A percentile compares a stretch with the other conserved stretches of the same genome.
Evolutionary conservation across 441 rosid species (phyloP).

Genomic region (Brassica balearica): DNA sequence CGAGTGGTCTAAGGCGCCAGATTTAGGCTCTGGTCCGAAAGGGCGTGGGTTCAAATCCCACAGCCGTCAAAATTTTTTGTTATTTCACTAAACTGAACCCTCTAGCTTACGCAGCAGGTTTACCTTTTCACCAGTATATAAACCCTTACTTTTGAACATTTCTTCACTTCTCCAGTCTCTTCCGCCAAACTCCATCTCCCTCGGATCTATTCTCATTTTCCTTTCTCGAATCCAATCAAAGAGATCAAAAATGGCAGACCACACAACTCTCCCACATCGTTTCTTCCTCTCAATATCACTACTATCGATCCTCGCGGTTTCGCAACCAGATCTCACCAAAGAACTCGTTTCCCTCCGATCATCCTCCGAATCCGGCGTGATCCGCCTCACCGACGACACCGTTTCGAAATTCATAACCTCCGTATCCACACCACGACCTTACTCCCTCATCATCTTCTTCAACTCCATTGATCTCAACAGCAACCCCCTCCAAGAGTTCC

Average conservation of each 20-base stretch:
- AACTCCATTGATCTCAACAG: constrained; percentile 67
- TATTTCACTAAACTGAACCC: not conserved
- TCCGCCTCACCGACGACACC: constrained; percentile 55
- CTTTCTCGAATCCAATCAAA: not conserved
- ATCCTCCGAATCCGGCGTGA: constrained; percentile 59
- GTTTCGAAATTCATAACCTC: constrained; percentile 72
- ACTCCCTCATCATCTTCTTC: constrained; percentile 76
- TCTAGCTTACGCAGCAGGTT: not conserved
- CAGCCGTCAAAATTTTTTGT: constrained; percentile 56
- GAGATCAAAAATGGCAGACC: constrained; percentile 44
- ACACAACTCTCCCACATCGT: not conserved
- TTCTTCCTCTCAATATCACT: not conserved
- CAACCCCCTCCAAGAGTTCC: constrained; percentile 56
- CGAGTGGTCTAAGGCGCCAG: constrained; percentile 99
- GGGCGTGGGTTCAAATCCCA: constrained; percentile 99
- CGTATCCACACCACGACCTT: constrained; percentile 61
- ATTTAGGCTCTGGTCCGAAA: constrained; percentile 99
- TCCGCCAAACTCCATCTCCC: constrained; percentile 1
- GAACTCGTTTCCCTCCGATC: constrained; percentile 62
- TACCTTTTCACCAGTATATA: constrained; percentile 7
- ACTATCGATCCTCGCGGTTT: not conserved
- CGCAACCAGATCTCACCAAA: constrained; percentile 40
- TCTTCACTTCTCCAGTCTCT: not conserved
- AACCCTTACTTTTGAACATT: not conserved
- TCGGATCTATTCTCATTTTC: not conserved